These are phyloP conservation scores for Fusarium metavorans DNA, from an alignment of 2,329 filamentous ascomycete genomes.

Conservation along the genomic window DNA sequence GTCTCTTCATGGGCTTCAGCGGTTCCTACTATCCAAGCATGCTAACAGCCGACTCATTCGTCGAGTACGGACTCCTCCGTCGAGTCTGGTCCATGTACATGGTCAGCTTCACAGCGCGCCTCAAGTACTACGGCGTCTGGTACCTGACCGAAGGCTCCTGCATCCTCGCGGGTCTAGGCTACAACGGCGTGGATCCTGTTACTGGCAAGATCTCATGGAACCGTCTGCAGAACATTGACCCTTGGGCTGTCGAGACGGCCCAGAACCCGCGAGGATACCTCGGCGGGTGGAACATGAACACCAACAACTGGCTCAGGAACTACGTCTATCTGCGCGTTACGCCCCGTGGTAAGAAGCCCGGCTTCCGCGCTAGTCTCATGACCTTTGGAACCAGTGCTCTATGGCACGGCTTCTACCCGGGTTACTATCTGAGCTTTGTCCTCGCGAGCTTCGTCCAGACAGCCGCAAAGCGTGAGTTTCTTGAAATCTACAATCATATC, in stretches of 20 bases:
- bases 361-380: constrained; percentile 92
- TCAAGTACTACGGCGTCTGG: constrained; percentile 99
- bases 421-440: constrained; percentile 93
- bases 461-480: constrained; percentile 85
- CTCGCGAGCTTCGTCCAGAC: constrained; percentile 93
- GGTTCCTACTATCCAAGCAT: constrained; percentile 73
- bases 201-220: constrained; percentile 91
- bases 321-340: constrained; percentile 97
- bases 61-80: constrained; percentile 75
- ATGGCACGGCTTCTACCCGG: constrained; percentile 98
- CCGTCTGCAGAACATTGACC: constrained; percentile 88
- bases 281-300: constrained; percentile 98
- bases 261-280: constrained; percentile 95
- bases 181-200: constrained; percentile 88
- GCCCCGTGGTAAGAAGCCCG: constrained; percentile 93
- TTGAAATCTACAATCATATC: neutral
- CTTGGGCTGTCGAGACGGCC: constrained; percentile 86
- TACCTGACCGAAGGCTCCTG: constrained; percentile 92
- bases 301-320: constrained; percentile 95
- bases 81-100: constrained; percentile 86
- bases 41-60: constrained; percentile 74
- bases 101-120: constrained; percentile 82
- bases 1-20: constrained; percentile 79
- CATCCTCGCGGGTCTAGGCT: constrained; percentile 92
- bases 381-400: constrained; percentile 95